These are phyloP conservation scores for Scleroderma bovista DNA, from an alignment of 768 basidiomycete genomes.

Conservation along the genomic window DNA sequence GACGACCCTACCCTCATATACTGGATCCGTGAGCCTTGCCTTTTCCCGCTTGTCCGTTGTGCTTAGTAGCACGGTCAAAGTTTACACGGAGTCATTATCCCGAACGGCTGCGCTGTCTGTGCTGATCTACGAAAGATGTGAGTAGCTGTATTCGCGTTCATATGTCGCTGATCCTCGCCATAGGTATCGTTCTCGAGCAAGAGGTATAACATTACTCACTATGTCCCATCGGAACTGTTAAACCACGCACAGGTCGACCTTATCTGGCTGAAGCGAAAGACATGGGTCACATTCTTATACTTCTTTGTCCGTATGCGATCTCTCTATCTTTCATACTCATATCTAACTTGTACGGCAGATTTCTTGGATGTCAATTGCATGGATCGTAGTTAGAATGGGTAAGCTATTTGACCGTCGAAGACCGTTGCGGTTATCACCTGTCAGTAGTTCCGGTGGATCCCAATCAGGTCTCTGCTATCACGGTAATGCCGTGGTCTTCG, in stretches of 20 bases:
- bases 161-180: background rate
- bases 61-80: background rate
- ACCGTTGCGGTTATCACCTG: background rate
- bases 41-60: background rate
- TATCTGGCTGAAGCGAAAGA: slow-evolving; percentile 6
- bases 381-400: slow-evolving; percentile 5
- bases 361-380: slow-evolving; percentile 3
- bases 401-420: background rate
- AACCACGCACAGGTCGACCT: slow-evolving; percentile 4
- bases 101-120: slow-evolving; percentile 6
- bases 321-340: background rate
- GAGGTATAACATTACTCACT: slow-evolving; percentile 1
- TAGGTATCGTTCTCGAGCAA: slow-evolving; percentile 4
- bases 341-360: background rate
- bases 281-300: slow-evolving; percentile 9
- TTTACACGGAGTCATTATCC: slow-evolving; percentile 6
- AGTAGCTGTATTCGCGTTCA: background rate
- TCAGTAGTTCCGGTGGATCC: slow-evolving; percentile 1
- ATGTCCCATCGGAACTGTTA: background rate
- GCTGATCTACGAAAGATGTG: slow-evolving; percentile 10
- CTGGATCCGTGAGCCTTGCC: slow-evolving; percentile 12
- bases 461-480: background rate
- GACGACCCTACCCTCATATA: background rate
- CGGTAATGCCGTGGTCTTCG: background rate
- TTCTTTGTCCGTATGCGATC: slow-evolving; percentile 3